These are phyloP conservation scores for Rubroboletus pulcherrimus DNA, from an alignment of 768 basidiomycete species.

Conservation along the genomic window DNA sequence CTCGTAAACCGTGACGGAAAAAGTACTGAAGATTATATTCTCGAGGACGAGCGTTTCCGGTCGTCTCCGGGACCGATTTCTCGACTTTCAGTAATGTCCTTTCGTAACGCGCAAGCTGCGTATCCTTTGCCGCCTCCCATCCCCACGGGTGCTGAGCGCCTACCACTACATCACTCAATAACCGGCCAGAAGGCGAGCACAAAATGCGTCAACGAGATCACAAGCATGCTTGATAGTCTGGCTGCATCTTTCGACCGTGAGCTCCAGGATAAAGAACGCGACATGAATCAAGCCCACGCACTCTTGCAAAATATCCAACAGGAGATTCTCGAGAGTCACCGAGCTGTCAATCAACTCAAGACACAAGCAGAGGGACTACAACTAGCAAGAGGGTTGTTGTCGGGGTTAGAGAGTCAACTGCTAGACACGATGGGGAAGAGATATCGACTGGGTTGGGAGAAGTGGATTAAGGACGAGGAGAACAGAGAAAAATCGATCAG, in stretches of 20 bases:
- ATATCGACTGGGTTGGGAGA: constrained; percentile 87
- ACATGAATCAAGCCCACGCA: constrained; percentile 85
- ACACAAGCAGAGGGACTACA: constrained; percentile 63
- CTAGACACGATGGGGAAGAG: constrained; percentile 73
- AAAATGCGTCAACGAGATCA: constrained; percentile 78
- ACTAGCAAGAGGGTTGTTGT: constrained; percentile 54
- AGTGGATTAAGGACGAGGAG: constrained; percentile 87
- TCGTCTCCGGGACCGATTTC: constrained; percentile 82
- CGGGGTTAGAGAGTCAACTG: constrained; percentile 62
- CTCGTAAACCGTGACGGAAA: constrained; percentile 93
- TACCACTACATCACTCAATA: constrained; percentile 79
- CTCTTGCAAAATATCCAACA: constrained; percentile 82
- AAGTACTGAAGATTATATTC: constrained; percentile 96
- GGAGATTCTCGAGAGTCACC: constrained; percentile 84
- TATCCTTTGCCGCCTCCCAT: constrained; percentile 37
- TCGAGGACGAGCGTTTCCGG: constrained; percentile 96
- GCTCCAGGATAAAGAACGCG: constrained; percentile 85
- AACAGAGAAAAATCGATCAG: constrained; percentile 67
- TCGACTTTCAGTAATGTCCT: constrained; percentile 63
- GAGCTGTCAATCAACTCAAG: constrained; percentile 67
- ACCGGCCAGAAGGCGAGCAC: constrained; percentile 85
- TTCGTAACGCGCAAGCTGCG: constrained; percentile 62
- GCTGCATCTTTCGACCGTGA: constrained; percentile 91
- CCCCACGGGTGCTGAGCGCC: constrained; percentile 52
- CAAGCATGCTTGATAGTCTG: constrained; percentile 81